These are phyloP conservation scores for Triticum turgidum DNA, from an alignment of 176 grass and related monocot species.

Conservation along the genomic window DNA sequence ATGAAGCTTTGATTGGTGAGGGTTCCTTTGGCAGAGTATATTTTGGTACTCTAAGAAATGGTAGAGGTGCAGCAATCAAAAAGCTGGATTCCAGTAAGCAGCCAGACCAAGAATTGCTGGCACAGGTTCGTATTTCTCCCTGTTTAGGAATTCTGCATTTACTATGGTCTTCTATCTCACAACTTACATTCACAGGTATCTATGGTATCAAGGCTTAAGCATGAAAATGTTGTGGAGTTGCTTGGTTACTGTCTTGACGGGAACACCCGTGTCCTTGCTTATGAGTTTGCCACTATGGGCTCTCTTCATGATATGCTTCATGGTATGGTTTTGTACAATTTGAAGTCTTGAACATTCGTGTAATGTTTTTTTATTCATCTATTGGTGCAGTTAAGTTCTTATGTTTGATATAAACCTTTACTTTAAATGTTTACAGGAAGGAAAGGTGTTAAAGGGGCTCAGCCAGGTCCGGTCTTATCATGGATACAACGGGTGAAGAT, in stretches of 20 bases:
- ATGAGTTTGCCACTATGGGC: constrained; percentile 81
- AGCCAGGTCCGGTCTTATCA: constrained; percentile 74
- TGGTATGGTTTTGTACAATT: constrained; percentile 47
- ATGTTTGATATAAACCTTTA: background rate
- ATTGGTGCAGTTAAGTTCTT: background rate
- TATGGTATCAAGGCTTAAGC: constrained; percentile 75
- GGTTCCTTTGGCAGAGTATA: constrained; percentile 88
- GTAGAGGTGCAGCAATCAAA: constrained; percentile 59
- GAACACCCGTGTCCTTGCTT: constrained; percentile 58
- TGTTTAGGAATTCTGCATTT: constrained; percentile 8
- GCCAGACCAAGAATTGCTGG: constrained; percentile 81
- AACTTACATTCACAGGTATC: constrained; percentile 47
- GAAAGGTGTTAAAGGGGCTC: constrained; percentile 85
- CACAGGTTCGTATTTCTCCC: constrained; percentile 49
- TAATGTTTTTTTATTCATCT: constrained; percentile 7
- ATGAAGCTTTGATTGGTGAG: constrained; percentile 85
- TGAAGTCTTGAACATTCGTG: background rate
- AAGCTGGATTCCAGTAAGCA: constrained; percentile 89
- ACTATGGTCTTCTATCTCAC: background rate
- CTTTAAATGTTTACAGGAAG: constrained; percentile 48
- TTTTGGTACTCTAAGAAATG: constrained; percentile 72
- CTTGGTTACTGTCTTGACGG: constrained; percentile 80
- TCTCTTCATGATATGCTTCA: constrained; percentile 91
- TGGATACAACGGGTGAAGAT: constrained; percentile 78
- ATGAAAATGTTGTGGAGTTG: constrained; percentile 85